Evolutionary conservation across 805 yeast genomes (phyloP), one percentile per base, ranked within the genome.

Genomic region (Ogataea salicorniae): DNA sequence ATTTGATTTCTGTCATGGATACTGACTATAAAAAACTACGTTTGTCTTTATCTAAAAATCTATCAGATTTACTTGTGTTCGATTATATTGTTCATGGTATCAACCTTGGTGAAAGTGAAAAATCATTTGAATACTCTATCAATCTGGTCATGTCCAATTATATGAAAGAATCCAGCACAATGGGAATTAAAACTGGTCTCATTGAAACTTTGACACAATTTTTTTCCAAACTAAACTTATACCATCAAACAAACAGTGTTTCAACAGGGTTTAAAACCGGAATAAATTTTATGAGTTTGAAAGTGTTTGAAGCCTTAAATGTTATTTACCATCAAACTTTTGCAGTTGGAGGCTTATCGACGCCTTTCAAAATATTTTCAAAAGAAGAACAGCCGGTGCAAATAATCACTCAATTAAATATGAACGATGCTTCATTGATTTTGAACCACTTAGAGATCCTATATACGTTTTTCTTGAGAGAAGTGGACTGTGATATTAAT

Each of bases 401-500:
- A 8, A 35, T 59, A 14, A 41, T 37, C 8, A 45, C 51, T 37
- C 11, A 47, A 13, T 40, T 57, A 1, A 15, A 44, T 33, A 42
- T 58, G 41, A 50, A 53, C 41, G 55, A 46, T 34, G 65, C 65
- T 1, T 43, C 54, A 1, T 49, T 53, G 16, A 47, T 56, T 3
- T 46, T 62, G 22, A 58, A 55, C 42, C 68, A 66, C 29, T 41
- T 68, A n/a, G 61, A 61, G 9, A 39, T 54, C 9, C 46, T 67
- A n/a, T 67, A 62, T 45, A 37, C 47, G 15, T 62, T 63, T 23
- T 43, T 66, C 18, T 48, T 65, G 16, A 53, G 53, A 16, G 68
- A 67, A 45, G 46, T 66, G 1, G 70, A 60, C 36, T 62, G 67
- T 26, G 71, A 68, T 45, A 52, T 57, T 38, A 67, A 68, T 37